phyloP scores from a whole-genome alignment of 169 alveolate genomes.

The Cytauxzoon felis region DNA sequence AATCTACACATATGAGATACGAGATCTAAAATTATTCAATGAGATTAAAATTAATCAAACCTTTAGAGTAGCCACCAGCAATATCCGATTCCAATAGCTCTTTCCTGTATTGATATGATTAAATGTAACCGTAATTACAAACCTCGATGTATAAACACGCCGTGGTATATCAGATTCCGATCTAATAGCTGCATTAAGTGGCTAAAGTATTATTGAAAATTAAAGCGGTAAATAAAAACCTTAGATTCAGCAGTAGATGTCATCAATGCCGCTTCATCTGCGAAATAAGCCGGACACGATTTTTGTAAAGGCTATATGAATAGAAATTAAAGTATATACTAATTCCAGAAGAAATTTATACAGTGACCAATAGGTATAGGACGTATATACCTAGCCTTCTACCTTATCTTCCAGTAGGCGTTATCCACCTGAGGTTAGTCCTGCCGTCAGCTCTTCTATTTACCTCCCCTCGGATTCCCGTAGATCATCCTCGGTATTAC shows the following conservation, averaged over 20 bases:
- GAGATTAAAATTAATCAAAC: neutral
- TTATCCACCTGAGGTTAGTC: no score
- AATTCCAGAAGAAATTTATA: no score
- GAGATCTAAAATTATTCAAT: neutral
- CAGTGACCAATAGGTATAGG: no score
- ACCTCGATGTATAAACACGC: conserved; percentile 59
- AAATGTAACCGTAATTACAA: neutral
- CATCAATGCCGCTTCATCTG: conserved; percentile 22
- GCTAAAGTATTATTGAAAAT: conserved; percentile 38
- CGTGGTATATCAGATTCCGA: conserved; percentile 68
- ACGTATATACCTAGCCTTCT: no score
- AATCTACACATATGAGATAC: conserved; percentile 28
- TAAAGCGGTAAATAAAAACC: neutral
- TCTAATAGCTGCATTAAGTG: conserved; percentile 71
- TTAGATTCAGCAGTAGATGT: conserved; percentile 45
- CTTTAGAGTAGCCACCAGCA: conserved; percentile 58
- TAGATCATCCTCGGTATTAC: no score
- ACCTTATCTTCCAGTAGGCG: no score
- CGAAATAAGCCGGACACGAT: conserved; percentile 47
- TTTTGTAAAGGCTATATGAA: conserved; percentile 48
- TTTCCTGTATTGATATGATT: conserved; percentile 6
- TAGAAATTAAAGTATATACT: no score
- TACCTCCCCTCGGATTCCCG: no score
- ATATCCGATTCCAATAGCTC: conserved; percentile 53
- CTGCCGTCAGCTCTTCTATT: no score